Evolutionary conservation across 2,329 filamentous ascomycete genomes (phyloP).

Genomic region (Cladophialophora chaetospira): DNA sequence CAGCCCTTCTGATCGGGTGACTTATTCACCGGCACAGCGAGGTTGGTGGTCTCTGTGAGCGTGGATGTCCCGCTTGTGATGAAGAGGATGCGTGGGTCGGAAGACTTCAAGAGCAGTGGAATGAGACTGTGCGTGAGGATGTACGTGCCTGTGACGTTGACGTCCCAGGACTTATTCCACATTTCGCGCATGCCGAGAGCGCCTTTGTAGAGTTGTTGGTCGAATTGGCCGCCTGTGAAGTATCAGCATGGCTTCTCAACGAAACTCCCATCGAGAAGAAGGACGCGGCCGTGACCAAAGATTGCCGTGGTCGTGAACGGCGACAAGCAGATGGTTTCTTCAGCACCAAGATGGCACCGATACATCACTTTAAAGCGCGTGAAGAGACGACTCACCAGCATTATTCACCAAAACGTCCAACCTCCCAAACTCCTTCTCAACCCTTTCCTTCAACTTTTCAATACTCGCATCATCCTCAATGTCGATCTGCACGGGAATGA

Average conservation of each 20-base stretch:
- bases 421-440: conserved; percentile 35
- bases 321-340: too few species aligned
- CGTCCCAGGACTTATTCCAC: conserved; percentile 52
- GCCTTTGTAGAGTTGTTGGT: conserved; percentile 36
- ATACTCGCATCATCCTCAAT: conserved; percentile 58
- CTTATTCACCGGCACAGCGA: conserved; percentile 46
- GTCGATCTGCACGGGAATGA: conserved; percentile 53
- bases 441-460: conserved; percentile 45
- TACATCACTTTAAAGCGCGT: background rate
- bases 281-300: too few species aligned
- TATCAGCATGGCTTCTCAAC: too few species aligned
- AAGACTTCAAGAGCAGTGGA: conserved; percentile 52
- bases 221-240: conserved; percentile 34
- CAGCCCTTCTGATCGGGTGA: conserved; percentile 43
- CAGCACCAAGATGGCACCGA: too few species aligned
- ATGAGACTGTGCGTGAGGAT: conserved; percentile 52
- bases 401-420: conserved; percentile 31
- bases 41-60: conserved; percentile 36
- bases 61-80: conserved; percentile 49
- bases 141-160: conserved; percentile 55
- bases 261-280: too few species aligned
- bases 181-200: conserved; percentile 42
- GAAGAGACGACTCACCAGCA: conserved; percentile 15
- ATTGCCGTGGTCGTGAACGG: too few species aligned
- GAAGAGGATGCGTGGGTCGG: conserved; percentile 53